These are phyloP conservation scores for Hymenoscyphus albidus DNA, from an alignment of 2,329 filamentous ascomycete genomes.

Conservation along the genomic window DNA sequence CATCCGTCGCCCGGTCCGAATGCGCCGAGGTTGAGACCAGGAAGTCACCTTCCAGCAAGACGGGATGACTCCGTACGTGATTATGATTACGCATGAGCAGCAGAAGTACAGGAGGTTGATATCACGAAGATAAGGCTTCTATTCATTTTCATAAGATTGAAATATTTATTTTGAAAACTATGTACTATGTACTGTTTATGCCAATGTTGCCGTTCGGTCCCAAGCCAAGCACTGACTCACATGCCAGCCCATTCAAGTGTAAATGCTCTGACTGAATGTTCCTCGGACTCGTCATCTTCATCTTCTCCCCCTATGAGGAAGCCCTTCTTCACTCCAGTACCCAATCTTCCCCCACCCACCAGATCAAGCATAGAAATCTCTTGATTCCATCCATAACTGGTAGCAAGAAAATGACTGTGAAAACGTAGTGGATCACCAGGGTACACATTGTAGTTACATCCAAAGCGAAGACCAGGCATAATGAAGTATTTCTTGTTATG, in stretches of 20 bases:
- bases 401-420: conserved; percentile 89
- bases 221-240: conserved; percentile 44
- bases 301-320: conserved; percentile 77
- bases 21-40: neutral
- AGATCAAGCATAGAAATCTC: conserved; percentile 81
- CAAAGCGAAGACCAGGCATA: conserved; percentile 89
- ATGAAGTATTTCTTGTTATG: conserved; percentile 79
- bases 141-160: no score
- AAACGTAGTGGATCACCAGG: conserved; percentile 92
- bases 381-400: conserved; percentile 82
- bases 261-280: conserved; percentile 62
- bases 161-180: no score
- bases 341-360: conserved; percentile 79
- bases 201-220: no score
- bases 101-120: no score
- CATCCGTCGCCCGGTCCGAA: neutral
- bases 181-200: no score
- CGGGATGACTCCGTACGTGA: no score
- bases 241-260: conserved; percentile 93
- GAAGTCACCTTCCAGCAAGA: neutral
- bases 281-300: conserved; percentile 31
- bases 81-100: no score
- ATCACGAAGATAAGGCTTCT: neutral
- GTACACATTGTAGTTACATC: conserved; percentile 91
- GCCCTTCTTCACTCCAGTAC: conserved; percentile 94